Conservation (phyloP, 345 rosid species). For the Dovyalis caffra region DNA sequence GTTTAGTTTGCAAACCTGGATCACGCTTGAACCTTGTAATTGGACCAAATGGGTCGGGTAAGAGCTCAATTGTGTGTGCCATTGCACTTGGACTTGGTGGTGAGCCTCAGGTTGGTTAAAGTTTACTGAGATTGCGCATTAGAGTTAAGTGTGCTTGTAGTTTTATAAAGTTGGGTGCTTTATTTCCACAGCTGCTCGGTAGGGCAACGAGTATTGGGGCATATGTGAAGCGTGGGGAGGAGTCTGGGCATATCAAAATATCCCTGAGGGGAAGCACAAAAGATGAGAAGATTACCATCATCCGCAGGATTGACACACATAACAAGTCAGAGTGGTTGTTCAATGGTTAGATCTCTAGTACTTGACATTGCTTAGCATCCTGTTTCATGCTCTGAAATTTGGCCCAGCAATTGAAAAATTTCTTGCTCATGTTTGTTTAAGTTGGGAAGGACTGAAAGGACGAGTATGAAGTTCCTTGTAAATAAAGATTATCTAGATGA, state of each 20-base stretch:
- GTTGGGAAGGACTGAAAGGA: background rate
- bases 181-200: constrained; percentile 70
- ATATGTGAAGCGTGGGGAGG: constrained; percentile 91
- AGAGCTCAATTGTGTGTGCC: constrained; percentile 96
- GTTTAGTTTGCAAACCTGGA: constrained; percentile 75
- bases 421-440: background rate
- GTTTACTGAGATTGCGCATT: constrained; percentile 10
- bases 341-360: constrained; percentile 48
- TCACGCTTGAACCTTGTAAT: constrained; percentile 86
- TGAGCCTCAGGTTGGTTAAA: constrained; percentile 72
- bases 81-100: constrained; percentile 94
- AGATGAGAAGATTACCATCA: constrained; percentile 51
- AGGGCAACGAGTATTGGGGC: constrained; percentile 85
- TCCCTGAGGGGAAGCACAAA: constrained; percentile 60
- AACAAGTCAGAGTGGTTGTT: constrained; percentile 93
- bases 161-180: background rate
- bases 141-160: constrained; percentile 2
- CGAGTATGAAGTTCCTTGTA: too few relatives aligned
- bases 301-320: constrained; percentile 70
- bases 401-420: background rate
- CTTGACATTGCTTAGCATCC: background rate
- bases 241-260: constrained; percentile 67
- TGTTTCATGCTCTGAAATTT: background rate
- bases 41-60: constrained; percentile 97
- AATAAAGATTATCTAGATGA: too few relatives aligned